phyloP scores from a whole-genome alignment of 2,329 filamentous ascomycete species.

The Plenodomus lindquistii region DNA sequence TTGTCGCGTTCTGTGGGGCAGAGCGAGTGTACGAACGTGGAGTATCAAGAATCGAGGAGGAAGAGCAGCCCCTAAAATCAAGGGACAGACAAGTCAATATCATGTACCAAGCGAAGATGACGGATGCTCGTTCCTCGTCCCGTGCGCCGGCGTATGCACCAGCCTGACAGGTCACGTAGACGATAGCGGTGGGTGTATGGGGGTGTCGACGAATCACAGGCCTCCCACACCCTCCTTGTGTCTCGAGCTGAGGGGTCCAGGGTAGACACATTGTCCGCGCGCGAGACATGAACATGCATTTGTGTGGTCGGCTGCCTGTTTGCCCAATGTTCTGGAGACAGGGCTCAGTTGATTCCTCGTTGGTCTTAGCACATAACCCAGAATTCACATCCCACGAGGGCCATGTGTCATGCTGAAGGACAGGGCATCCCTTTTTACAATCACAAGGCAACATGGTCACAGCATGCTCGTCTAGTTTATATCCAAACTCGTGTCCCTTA shows the following conservation, averaged over 20 bases:
- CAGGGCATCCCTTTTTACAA: not conserved
- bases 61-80: not conserved
- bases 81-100: constrained; percentile 5
- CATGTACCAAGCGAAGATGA: constrained; percentile 16
- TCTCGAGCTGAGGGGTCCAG: constrained; percentile 24
- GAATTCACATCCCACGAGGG: not conserved
- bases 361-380: not conserved
- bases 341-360: not conserved
- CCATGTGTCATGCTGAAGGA: not conserved
- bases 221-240: constrained; percentile 19
- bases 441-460: not conserved
- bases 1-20: constrained; percentile 16
- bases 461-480: not conserved
- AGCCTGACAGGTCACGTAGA: constrained; percentile 17
- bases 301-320: constrained; percentile 11
- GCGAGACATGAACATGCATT: constrained; percentile 20
- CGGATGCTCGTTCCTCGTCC: constrained; percentile 23
- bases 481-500: not conserved
- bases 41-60: constrained; percentile 1
- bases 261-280: constrained; percentile 28
- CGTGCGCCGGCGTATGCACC: constrained; percentile 29
- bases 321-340: constrained; percentile 8
- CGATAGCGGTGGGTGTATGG: constrained; percentile 25
- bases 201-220: constrained; percentile 32
- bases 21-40: not conserved